Conservation (phyloP, 2,329 filamentous ascomycete genomes). For the Fusarium clavum region DNA sequence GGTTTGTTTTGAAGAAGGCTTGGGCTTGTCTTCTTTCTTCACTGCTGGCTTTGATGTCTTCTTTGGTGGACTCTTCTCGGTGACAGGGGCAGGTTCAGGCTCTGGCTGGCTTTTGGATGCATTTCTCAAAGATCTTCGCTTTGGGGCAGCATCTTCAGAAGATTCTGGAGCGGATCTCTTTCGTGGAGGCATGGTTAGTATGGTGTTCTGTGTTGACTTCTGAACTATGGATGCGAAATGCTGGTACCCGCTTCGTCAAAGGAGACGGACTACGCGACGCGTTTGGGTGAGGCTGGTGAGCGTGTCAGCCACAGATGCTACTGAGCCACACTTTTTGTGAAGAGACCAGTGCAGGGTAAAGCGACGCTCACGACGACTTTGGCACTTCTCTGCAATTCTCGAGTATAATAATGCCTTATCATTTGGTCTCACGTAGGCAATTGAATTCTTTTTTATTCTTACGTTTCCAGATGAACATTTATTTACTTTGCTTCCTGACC, state of each 20-base stretch:
- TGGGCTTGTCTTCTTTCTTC: conserved; percentile 9
- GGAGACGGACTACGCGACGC: conserved; percentile 1
- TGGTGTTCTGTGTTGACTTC: no score
- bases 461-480: no score
- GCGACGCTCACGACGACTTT: background rate
- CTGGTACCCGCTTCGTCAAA: background rate
- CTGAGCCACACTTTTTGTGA: background rate
- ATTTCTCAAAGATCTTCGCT: conserved; percentile 37
- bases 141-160: background rate
- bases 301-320: accelerated
- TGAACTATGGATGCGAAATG: background rate
- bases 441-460: no score
- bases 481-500: no score
- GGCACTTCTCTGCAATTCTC: no score
- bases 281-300: background rate
- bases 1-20: background rate
- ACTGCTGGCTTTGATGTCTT: conserved; percentile 2
- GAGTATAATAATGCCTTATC: no score
- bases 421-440: no score
- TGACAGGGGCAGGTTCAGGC: background rate
- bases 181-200: conserved; percentile 22
- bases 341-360: background rate
- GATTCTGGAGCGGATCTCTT: conserved; percentile 21
- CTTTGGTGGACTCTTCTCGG: background rate
- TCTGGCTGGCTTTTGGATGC: background rate